phyloP scores from a whole-genome alignment of 371 early-diverging fungal genomes.

The Mucor velutinosus region DNA sequence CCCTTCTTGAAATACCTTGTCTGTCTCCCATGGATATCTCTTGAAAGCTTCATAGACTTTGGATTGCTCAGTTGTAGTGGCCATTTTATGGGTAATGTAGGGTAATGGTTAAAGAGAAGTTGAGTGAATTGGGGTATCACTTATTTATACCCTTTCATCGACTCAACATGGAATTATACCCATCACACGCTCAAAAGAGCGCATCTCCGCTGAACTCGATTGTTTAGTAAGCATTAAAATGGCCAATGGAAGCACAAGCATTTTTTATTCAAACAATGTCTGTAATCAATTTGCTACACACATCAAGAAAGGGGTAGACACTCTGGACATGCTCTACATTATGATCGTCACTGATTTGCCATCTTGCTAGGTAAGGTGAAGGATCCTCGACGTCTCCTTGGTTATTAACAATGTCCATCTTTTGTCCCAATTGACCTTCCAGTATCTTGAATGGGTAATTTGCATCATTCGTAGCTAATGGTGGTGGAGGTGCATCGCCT shows the following conservation, averaged over 20 bases:
- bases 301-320: constrained; percentile 94
- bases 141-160: background rate
- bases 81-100: background rate
- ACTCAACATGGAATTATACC: background rate
- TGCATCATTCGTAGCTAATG: background rate
- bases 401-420: constrained; percentile 8
- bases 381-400: constrained; percentile 6
- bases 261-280: constrained; percentile 68
- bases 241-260: background rate
- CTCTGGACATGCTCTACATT: constrained; percentile 56
- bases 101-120: background rate
- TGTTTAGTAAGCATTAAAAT: constrained; percentile 2
- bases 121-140: no score
- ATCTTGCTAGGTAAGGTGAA: constrained; percentile 19
- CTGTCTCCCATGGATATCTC: constrained; percentile 48
- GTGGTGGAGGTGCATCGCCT: background rate
- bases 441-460: constrained; percentile 4
- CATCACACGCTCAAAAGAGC: background rate
- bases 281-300: constrained; percentile 91
- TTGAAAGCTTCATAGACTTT: constrained; percentile 29
- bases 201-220: background rate
- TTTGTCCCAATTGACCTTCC: constrained; percentile 8
- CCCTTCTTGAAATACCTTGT: constrained; percentile 52
- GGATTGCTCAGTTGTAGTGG: background rate
- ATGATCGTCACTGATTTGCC: constrained; percentile 14